Evolutionary conservation across 2,329 filamentous ascomycete genomes (phyloP), one percentile per base, ranked within the genome.

Genomic region (Aspergillus sp.): DNA sequence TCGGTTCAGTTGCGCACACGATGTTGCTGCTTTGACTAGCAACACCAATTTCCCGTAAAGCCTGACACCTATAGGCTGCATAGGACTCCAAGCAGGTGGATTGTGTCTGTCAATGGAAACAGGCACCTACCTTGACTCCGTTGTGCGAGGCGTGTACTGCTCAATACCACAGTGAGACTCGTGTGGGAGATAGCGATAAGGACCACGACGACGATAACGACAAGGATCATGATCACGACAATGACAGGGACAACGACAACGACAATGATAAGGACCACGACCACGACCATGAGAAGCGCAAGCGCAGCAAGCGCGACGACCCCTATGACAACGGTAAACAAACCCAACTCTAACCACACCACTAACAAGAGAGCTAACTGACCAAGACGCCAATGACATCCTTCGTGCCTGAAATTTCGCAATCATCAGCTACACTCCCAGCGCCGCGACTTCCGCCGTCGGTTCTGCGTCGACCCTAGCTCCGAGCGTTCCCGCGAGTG

Each of bases 111-210:
- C 45, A 60, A 39, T 61, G 56, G 59, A 47, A 53, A 7, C 42
- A 50, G 27, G 59, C 59, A 7, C 47, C 52, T n/a, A 58, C 49
- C 5, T 49, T 56, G n/a, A 48, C 64, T 10, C 61, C 62, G 4
- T 52, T 59, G 34, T 64, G 62, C 33, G 59, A 61, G n/a, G 62
- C 61, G 30, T 64, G 62, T 32, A 64, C 64, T 19, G 52, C 58
- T n/a, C 49, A 63, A 41, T 56, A 59, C 44, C 51, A 53, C 28
- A 45, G 48, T 29, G 48, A 48, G 10, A 38, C 50, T 10, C 46
- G 48, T 12, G 49, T 48, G 7, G 4, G 44, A 38, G 50, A 49
- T 7, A 4, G 44, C 38, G 52, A 58, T 7, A 10, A 48, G 2
- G 45, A 56, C 28, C 28, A 36, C 2, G 50, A 52, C 27, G 42